These are phyloP conservation scores for Salicornia ramosissima DNA, from an alignment of 148 eudicot species.

Conservation along the genomic window DNA sequence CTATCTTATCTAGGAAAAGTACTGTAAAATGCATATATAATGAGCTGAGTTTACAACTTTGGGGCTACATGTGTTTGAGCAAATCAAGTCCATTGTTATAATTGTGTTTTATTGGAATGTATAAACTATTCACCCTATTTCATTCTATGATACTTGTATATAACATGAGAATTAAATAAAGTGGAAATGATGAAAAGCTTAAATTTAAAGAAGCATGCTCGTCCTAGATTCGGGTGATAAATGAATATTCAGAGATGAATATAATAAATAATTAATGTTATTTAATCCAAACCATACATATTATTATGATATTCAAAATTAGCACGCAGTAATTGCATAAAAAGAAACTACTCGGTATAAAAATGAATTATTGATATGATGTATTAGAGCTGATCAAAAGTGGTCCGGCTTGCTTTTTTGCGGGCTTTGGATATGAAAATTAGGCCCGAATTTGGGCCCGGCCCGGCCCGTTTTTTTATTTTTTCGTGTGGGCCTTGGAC, in stretches of 20 bases:
- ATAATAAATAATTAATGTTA: not conserved
- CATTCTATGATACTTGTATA: conserved; percentile 2
- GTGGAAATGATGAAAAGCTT: conserved; percentile 8
- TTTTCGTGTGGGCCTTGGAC: too few relatives aligned
- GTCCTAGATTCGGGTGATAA: conserved; percentile 14
- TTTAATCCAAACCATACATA: too few relatives aligned
- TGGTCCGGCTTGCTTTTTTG: too few relatives aligned
- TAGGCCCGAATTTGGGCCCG: too few relatives aligned
- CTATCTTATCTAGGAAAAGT: not conserved
- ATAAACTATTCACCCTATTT: conserved; percentile 12
- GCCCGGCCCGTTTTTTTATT: too few relatives aligned
- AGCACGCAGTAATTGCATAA: too few relatives aligned
- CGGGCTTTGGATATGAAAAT: too few relatives aligned
- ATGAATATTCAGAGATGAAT: not conserved
- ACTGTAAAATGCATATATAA: not conserved
- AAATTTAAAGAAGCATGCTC: conserved; percentile 19
- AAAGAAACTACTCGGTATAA: too few relatives aligned
- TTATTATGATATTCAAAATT: too few relatives aligned
- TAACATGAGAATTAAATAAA: conserved; percentile 18
- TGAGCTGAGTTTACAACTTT: not conserved
- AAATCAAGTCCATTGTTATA: conserved; percentile 8
- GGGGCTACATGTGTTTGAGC: not conserved
- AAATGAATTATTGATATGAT: too few relatives aligned
- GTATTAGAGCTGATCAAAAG: too few relatives aligned
- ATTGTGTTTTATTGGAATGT: conserved; percentile 23